Evolutionary conservation across 176 grass and related monocot genomes (phyloP).

Genomic region (Metroxylon sagu): DNA sequence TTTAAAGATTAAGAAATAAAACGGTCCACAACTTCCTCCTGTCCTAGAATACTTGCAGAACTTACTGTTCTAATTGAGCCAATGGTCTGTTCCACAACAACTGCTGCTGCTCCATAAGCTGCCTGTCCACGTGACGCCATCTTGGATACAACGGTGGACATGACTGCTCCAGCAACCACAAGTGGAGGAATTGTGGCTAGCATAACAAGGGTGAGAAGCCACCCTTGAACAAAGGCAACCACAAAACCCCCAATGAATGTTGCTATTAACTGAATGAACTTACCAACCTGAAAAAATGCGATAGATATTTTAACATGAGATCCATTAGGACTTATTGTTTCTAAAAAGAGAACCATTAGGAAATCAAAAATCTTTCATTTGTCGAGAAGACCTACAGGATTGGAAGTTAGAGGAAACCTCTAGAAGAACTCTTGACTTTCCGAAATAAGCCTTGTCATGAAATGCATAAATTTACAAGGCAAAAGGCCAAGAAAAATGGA

Average conservation of each 20-base stretch:
- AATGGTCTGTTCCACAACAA: conserved; percentile 86
- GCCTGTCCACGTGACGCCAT: conserved; percentile 95
- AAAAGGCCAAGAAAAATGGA: neutral
- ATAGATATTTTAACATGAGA: neutral
- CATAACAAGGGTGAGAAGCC: conserved; percentile 91
- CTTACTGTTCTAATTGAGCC: conserved; percentile 88
- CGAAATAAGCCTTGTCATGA: too few relatives aligned
- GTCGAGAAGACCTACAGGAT: too few relatives aligned
- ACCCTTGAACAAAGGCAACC: conserved; percentile 82
- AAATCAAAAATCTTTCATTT: too few relatives aligned
- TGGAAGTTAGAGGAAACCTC: too few relatives aligned
- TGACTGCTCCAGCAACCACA: conserved; percentile 60
- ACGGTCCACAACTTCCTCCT: too few relatives aligned
- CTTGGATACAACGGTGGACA: conserved; percentile 76
- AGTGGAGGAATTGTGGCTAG: conserved; percentile 78
- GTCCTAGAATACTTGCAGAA: neutral
- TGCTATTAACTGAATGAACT: conserved; percentile 78
- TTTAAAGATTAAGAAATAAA: too few relatives aligned
- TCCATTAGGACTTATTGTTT: too few relatives aligned
- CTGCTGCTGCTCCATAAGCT: conserved; percentile 67
- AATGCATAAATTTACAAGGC: too few relatives aligned
- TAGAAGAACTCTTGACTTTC: too few relatives aligned
- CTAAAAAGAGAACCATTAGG: too few relatives aligned
- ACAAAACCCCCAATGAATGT: conserved; percentile 89
- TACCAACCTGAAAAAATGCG: conserved; percentile 45